Base-by-base conservation (phyloP, 129 eudicot genomes). In the Helianthus tuberosus region DNA sequence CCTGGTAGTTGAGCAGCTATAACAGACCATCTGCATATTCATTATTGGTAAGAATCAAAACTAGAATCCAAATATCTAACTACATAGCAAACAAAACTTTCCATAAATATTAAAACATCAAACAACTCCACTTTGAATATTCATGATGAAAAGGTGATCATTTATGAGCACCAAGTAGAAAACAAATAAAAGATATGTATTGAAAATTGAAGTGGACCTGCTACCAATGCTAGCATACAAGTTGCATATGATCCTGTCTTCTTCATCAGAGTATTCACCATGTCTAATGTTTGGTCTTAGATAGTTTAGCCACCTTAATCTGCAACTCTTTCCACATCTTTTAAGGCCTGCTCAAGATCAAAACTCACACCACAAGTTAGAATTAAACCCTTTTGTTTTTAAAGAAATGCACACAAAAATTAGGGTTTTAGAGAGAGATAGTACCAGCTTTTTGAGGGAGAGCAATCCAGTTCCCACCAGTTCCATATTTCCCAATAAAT, bases 251-350 rank as follows among this genome's bases (percentile, higher is more conserved):
- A 88, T 72, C 69, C 82, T 85, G 20, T 94, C 98, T 86, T 94
- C 98, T 25, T 94, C 96, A 11, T 90, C 93, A 38, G 98, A 78
- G 66, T 90, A 94, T 69, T 85, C 93, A 27, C 97, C 98, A 79
- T 90, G 98, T 38, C 85, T 86, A 11, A 94, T 94, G 70, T 94
- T 87, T 5, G 98, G 98, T 73, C 98, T 85, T 13, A 94, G 82
- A 82, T 94, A 94, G 75, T 94, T 94, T 3, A 94, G 86, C 98
- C 98, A 94, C 75, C 98, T 94, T 73, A 94, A 73, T 54, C 98
- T 81, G 76, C 98, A 94, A 70, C 98, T 94, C 86, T 94, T 94
- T 36, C 98, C 98, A 69, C 98, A 94, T 84, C 98, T 88, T 75
- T 84, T 94, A 47, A 94, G 86, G 63, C 97, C 98, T 94, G 23